phyloP scores from a whole-genome alignment of 2,329 filamentous ascomycete genomes.

The Calonectria honghensis region DNA sequence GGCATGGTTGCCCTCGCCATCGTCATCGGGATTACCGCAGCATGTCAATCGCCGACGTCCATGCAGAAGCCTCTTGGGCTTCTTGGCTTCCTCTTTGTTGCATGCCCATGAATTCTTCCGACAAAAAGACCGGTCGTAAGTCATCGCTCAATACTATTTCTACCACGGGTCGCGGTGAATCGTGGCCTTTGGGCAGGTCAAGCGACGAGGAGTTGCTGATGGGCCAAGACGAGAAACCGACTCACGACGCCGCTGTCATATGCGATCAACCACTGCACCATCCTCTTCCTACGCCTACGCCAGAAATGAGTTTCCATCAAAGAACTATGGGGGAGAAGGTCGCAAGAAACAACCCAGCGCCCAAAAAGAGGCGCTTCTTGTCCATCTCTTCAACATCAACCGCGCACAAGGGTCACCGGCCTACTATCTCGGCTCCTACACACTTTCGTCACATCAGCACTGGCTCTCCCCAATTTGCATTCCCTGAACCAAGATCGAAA shows the following conservation, averaged over 20 bases:
- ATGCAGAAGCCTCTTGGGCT: conserved; percentile 62
- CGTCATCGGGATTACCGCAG: conserved; percentile 49
- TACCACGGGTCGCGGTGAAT: conserved; percentile 45
- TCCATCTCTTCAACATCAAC: conserved; percentile 66
- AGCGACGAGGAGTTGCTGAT: conserved; percentile 57
- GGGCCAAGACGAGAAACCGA: conserved; percentile 57
- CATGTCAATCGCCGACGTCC: conserved; percentile 66
- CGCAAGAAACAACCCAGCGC: conserved; percentile 65
- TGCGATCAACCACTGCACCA: conserved; percentile 56
- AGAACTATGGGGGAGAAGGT: conserved; percentile 49
- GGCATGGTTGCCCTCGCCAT: conserved; percentile 50
- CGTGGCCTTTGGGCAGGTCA: conserved; percentile 53
- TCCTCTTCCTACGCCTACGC: conserved; percentile 54
- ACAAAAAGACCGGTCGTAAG: conserved; percentile 64
- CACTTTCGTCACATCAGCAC: conserved; percentile 77
- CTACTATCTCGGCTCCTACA: conserved; percentile 75
- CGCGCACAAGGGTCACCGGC: conserved; percentile 64
- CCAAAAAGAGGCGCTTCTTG: conserved; percentile 67
- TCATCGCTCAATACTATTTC: conserved; percentile 52
- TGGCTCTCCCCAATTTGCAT: conserved; percentile 62
- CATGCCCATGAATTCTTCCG: conserved; percentile 62
- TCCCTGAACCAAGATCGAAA: conserved; percentile 40
- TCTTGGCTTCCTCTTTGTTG: conserved; percentile 71
- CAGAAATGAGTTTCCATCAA: conserved; percentile 45
- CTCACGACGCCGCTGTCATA: conserved; percentile 52